A percentile compares a stretch with the other conserved stretches of the same genome.
Evolutionary conservation across 345 rosid genomes (phyloP).

Genomic region (Geranium rotundifolium): DNA sequence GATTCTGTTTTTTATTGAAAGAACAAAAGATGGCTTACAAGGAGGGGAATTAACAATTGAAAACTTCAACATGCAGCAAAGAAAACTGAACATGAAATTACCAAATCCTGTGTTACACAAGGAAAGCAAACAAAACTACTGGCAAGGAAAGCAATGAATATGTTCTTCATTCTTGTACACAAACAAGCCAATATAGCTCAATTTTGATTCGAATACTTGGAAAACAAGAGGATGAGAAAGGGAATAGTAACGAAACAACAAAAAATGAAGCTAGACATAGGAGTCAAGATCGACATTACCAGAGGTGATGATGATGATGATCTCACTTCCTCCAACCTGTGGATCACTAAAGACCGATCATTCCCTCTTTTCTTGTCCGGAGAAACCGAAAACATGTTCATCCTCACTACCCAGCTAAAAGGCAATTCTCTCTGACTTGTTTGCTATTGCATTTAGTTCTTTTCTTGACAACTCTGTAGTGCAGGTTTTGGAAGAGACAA

Average conservation of each 20-base stretch:
- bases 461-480: background rate
- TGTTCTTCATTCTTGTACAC: too few species aligned
- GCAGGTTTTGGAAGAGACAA: slow-evolving; percentile 60
- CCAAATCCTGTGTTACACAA: too few species aligned
- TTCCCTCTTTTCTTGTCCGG: slow-evolving; percentile 50
- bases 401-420: slow-evolving; percentile 58
- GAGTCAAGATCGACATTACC: slow-evolving; percentile 56
- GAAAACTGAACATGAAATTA: too few species aligned
- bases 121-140: too few species aligned
- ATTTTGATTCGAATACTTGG: too few species aligned
- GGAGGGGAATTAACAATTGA: too few species aligned
- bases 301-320: slow-evolving; percentile 46
- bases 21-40: too few species aligned
- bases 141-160: too few species aligned
- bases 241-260: background rate
- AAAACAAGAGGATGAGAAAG: too few species aligned
- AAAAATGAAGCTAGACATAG: slow-evolving; percentile 73
- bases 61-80: too few species aligned
- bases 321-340: slow-evolving; percentile 33
- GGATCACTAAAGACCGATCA: slow-evolving; percentile 33
- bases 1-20: too few species aligned
- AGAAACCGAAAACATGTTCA: slow-evolving; percentile 63
- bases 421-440: slow-evolving; percentile 14
- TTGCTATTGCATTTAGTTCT: background rate
- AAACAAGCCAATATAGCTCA: too few species aligned